phyloP scores from a whole-genome alignment of 768 basidiomycete genomes.

The Tephrocybe rancida region DNA sequence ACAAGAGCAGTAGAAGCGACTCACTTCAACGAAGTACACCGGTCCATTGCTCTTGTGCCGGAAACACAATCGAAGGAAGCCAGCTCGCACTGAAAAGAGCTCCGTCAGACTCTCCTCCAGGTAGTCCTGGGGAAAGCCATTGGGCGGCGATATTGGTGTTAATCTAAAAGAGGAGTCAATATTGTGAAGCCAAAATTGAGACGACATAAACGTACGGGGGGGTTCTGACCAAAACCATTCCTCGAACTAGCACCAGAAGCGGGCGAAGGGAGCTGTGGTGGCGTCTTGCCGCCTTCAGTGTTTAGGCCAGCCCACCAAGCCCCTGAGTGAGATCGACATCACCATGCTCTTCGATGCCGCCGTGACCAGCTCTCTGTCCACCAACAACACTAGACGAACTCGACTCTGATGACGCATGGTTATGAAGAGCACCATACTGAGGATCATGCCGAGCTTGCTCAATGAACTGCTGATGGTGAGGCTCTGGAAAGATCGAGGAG shows the following conservation, averaged over 20 bases:
- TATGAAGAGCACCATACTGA: too few species aligned
- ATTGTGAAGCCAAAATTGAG: not conserved
- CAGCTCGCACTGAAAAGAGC: slow-evolving; percentile 76
- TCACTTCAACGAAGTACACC: slow-evolving; percentile 99
- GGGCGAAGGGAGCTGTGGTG: too few species aligned
- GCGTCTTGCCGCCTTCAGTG: too few species aligned
- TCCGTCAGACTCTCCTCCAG: slow-evolving; percentile 90
- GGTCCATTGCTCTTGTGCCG: too few species aligned
- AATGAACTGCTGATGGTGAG: slow-evolving; percentile 27
- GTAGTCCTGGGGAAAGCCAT: slow-evolving; percentile 76
- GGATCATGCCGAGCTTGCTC: too few species aligned
- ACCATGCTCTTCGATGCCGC: slow-evolving; percentile 16
- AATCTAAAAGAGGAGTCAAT: slow-evolving; percentile 46
- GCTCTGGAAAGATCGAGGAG: too few species aligned
- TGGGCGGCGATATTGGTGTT: too few species aligned
- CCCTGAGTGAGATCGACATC: slow-evolving; percentile 37
- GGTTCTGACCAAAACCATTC: slow-evolving; percentile 86
- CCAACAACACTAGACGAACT: too few species aligned
- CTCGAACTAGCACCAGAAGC: too few species aligned
- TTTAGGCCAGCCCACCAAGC: slow-evolving; percentile 50
- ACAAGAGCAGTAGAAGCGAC: slow-evolving; percentile 9
- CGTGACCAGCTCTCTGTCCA: slow-evolving; percentile 22
- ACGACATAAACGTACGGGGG: slow-evolving; percentile 61
- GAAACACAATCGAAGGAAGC: slow-evolving; percentile 92
- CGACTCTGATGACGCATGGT: too few species aligned